phyloP scores from a whole-genome alignment of 2,329 filamentous ascomycete genomes.

The Immersiporthe knoxdaviesiana region DNA sequence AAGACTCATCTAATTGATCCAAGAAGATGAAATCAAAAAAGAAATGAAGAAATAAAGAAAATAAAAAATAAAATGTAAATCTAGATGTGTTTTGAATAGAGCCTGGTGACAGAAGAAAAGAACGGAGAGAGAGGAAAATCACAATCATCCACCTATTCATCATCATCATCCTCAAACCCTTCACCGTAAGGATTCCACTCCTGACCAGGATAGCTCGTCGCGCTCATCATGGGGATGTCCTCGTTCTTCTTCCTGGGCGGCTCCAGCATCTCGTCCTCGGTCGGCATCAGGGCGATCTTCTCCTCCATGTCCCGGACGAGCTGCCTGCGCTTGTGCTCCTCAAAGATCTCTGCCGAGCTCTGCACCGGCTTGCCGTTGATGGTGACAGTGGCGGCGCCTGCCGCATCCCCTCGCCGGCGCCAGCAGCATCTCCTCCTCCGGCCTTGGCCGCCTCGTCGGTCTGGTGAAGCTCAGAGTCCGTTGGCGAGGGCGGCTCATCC shows the following conservation, averaged over 20 bases:
- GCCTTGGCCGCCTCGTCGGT: constrained; percentile 41
- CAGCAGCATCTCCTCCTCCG: not conserved
- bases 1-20: not conserved
- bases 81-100: not conserved
- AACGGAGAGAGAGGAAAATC: not conserved
- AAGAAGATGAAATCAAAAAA: not conserved
- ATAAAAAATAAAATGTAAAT: not conserved
- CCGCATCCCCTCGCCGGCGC: not conserved
- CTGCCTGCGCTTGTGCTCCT: constrained; percentile 50
- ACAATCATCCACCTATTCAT: not conserved
- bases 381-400: constrained; percentile 1
- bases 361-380: constrained; percentile 32
- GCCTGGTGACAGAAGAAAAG: not conserved
- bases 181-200: constrained; percentile 66
- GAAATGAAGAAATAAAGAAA: not conserved
- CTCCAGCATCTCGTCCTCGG: constrained; percentile 35
- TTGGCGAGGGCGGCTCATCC: constrained; percentile 21
- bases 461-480: constrained; percentile 29
- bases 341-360: constrained; percentile 41
- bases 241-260: constrained; percentile 44
- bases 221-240: constrained; percentile 62
- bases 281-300: constrained; percentile 51
- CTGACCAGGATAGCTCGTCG: constrained; percentile 70
- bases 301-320: constrained; percentile 54
- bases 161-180: constrained; percentile 36